Evolutionary conservation across 331 rosid species (phyloP), one percentile per base, ranked within the genome.

Genomic region (Stylosanthes scabra): DNA sequence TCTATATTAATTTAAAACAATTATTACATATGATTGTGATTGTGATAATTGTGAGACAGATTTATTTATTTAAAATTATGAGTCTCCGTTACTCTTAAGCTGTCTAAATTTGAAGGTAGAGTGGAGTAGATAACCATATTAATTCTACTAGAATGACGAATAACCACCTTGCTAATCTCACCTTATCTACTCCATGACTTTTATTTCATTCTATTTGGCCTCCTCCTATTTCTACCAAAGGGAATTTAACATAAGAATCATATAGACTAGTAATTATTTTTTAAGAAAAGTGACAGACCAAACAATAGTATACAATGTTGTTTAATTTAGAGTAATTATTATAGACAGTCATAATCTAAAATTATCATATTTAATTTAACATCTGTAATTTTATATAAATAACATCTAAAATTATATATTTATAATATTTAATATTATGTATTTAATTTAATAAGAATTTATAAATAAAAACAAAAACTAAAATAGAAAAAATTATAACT

Each of bases 31-130:
- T 16, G 6, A n/a, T n/a, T 70, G 28, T 10, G 54, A 25, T 28
- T 57, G 31, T 9, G 34, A 14, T 8, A 20, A 9, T 49, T 15
- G n/a, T 49, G 54, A 49, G 15, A 49, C 6, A 4, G 5, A 49
- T 12, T 10, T 49, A 49, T 15, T 49, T 49, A 49, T 13, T 13
- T 13, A 3, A 49, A 49, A 52, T 52, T 7, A 15, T 52, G 13
- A 41, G 52, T 57, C 13, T 8, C 42, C 56, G 65, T 55, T 20
- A 12, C 64, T 70, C 31, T 50, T 29, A 69, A 70, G 74, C 27
- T 56, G 11, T 11, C 64, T 20, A 44, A 15, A 42, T 63, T 28
- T 28, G 44, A 63, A 67, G 12, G 7, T 8, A 50, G 11, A 49
- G 25, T 31, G 8, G 27, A 67, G 15, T 39, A 13, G 67, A 9